Percentiles rank a stretch among this genome's conserved stretches.
Conservation (phyloP, 2,329 filamentous ascomycete species). For the Sclerotinia nivalis region DNA sequence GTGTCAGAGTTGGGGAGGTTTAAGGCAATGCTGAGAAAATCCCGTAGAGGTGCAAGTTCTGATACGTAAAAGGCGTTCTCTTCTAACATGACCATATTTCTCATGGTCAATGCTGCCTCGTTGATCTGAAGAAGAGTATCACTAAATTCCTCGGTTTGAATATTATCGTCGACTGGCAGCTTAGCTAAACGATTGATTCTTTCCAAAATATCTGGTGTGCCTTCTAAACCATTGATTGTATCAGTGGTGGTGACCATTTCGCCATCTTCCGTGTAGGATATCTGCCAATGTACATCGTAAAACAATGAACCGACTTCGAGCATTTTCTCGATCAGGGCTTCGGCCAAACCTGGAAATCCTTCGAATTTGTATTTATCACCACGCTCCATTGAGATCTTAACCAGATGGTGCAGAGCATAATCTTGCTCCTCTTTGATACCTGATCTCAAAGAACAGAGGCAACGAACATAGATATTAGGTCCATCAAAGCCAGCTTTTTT, state of each 20-base stretch:
- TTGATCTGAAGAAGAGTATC: constrained; percentile 75
- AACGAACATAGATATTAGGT: constrained; percentile 89
- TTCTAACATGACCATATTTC: constrained; percentile 93
- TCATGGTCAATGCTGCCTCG: constrained; percentile 82
- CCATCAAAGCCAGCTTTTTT: constrained; percentile 61
- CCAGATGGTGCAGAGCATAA: constrained; percentile 90
- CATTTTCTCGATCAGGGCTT: constrained; percentile 82
- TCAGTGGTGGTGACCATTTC: constrained; percentile 50
- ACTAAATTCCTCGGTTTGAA: constrained; percentile 70
- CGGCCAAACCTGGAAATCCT: constrained; percentile 83
- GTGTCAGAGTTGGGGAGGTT: constrained; percentile 72
- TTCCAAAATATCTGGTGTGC: constrained; percentile 71
- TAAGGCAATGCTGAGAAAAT: constrained; percentile 79
- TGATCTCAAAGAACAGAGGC: constrained; percentile 79
- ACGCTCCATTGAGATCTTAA: constrained; percentile 92
- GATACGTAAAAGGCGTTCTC: constrained; percentile 86
- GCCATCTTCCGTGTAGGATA: constrained; percentile 68
- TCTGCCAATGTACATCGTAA: constrained; percentile 78
- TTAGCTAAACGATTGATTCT: constrained; percentile 65
- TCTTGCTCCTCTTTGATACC: constrained; percentile 78
- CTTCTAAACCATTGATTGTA: constrained; percentile 63
- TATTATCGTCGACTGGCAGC: constrained; percentile 62
- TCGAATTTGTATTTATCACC: constrained; percentile 97
- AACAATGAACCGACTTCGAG: constrained; percentile 77
- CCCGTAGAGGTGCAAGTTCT: constrained; percentile 72